Percentiles rank a stretch among this genome's conserved stretches.
phyloP scores from a whole-genome alignment of 2,329 filamentous ascomycete species.

The Waltergamsia citrina region DNA sequence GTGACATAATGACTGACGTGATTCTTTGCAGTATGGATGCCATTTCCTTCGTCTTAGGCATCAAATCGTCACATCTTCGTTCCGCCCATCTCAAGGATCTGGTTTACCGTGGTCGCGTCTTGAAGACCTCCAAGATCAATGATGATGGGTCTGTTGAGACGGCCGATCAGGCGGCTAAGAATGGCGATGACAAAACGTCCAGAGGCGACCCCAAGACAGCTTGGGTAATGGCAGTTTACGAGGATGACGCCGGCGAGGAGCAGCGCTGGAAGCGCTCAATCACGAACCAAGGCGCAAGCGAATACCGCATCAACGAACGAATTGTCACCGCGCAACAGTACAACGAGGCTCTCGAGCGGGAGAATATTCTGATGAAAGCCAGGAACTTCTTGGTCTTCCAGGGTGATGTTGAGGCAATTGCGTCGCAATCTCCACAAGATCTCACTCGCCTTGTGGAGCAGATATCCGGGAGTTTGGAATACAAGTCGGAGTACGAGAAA shows the following conservation, averaged over 20 bases:
- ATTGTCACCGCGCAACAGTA: slow-evolving; percentile 84
- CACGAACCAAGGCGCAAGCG: slow-evolving; percentile 77
- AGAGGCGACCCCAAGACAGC: slow-evolving; percentile 83
- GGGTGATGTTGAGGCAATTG: slow-evolving; percentile 94
- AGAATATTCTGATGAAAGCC: slow-evolving; percentile 97
- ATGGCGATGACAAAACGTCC: slow-evolving; percentile 54
- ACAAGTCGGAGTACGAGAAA: slow-evolving; percentile 86
- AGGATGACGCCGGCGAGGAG: slow-evolving; percentile 91
- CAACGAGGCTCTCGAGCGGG: slow-evolving; percentile 81
- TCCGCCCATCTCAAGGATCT: slow-evolving; percentile 90
- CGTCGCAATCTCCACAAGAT: slow-evolving; percentile 88
- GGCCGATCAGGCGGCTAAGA: slow-evolving; percentile 49
- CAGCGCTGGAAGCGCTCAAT: slow-evolving; percentile 95
- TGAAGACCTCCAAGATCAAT: slow-evolving; percentile 88
- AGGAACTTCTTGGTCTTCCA: slow-evolving; percentile 98
- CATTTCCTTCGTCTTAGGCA: slow-evolving; percentile 96
- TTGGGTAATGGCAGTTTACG: slow-evolving; percentile 99
- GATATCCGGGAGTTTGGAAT: slow-evolving; percentile 91
- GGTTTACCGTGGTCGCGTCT: slow-evolving; percentile 88
- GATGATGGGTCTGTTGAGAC: slow-evolving; percentile 70
- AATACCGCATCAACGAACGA: slow-evolving; percentile 94
- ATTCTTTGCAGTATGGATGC: slow-evolving; percentile 78
- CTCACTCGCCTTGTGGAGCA: slow-evolving; percentile 92
- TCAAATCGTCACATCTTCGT: slow-evolving; percentile 95
- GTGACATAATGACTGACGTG: slow-evolving; percentile 4